phyloP scores from a whole-genome alignment of 2,329 filamentous ascomycete species.

The Aspergillus ochraceus region DNA sequence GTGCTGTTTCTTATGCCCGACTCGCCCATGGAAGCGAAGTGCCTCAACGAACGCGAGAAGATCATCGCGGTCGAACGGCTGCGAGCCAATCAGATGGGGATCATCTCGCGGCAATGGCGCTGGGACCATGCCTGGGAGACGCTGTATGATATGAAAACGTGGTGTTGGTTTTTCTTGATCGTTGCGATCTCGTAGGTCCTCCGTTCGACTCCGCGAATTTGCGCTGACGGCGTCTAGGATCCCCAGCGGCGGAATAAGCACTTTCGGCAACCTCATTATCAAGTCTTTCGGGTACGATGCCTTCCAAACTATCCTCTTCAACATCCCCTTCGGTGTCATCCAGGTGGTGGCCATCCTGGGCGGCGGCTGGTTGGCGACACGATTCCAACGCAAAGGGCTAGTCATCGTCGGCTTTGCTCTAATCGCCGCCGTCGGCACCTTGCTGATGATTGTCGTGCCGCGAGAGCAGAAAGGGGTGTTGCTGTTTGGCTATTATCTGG shows the following conservation, averaged over 20 bases:
- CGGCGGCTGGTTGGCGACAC: slow-evolving; percentile 42
- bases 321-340: slow-evolving; percentile 42
- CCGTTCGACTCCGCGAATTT: neutral
- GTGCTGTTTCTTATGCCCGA: slow-evolving; percentile 54
- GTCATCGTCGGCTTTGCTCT: slow-evolving; percentile 43
- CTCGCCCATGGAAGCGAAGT: slow-evolving; percentile 53
- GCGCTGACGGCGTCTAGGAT: slow-evolving; percentile 24
- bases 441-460: slow-evolving; percentile 52
- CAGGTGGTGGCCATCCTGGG: slow-evolving; percentile 39
- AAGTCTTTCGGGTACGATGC: slow-evolving; percentile 43
- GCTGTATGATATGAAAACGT: slow-evolving; percentile 34
- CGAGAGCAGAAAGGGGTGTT: slow-evolving; percentile 50
- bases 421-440: slow-evolving; percentile 43
- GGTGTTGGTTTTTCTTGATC: slow-evolving; percentile 35
- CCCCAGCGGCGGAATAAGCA: slow-evolving; percentile 39
- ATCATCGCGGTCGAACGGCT: slow-evolving; percentile 56
- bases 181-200: slow-evolving; percentile 23
- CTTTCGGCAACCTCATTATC: slow-evolving; percentile 44
- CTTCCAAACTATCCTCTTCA: slow-evolving; percentile 44
- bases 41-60: slow-evolving; percentile 51
- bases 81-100: slow-evolving; percentile 56
- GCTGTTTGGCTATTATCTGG: slow-evolving; percentile 54
- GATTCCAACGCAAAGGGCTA: slow-evolving; percentile 45
- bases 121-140: slow-evolving; percentile 48
- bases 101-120: slow-evolving; percentile 54